Percentiles rank a stretch among this genome's conserved stretches.
Evolutionary conservation across 2,329 filamentous ascomycete species (phyloP).

Genomic region (Beauveria bassiana): DNA sequence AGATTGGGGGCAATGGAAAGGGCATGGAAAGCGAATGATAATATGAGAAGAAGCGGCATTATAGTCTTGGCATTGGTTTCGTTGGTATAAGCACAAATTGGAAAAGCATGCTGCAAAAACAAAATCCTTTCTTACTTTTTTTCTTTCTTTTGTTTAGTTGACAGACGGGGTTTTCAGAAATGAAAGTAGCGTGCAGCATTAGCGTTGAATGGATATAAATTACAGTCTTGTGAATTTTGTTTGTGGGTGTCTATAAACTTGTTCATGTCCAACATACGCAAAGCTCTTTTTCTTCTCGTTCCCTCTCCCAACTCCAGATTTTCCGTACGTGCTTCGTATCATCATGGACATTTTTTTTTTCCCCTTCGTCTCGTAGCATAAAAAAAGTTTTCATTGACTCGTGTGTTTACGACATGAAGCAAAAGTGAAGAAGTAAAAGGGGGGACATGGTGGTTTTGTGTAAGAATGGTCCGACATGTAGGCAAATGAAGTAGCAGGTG

Average conservation of each 20-base stretch:
- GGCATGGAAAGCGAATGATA: neutral
- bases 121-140: neutral
- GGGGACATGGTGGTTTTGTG: neutral
- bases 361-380: neutral
- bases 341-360: neutral
- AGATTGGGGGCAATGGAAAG: neutral
- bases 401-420: neutral
- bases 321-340: neutral
- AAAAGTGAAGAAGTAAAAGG: neutral
- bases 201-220: neutral
- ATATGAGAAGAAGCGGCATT: too few species aligned
- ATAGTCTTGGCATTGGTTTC: too few species aligned
- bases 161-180: neutral
- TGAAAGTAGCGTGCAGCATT: neutral
- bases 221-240: neutral
- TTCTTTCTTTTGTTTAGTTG: neutral
- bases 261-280: neutral
- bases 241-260: neutral
- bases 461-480: constrained; percentile 6
- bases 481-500: neutral
- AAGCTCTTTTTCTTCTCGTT: neutral
- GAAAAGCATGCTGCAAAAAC: neutral
- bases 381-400: too few species aligned
- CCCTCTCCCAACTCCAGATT: neutral
- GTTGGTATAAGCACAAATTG: too few species aligned